Percentiles rank a stretch among this genome's conserved stretches.
Evolutionary conservation across 768 basidiomycete genomes (phyloP).

Genomic region (Dendrothele bispora): DNA sequence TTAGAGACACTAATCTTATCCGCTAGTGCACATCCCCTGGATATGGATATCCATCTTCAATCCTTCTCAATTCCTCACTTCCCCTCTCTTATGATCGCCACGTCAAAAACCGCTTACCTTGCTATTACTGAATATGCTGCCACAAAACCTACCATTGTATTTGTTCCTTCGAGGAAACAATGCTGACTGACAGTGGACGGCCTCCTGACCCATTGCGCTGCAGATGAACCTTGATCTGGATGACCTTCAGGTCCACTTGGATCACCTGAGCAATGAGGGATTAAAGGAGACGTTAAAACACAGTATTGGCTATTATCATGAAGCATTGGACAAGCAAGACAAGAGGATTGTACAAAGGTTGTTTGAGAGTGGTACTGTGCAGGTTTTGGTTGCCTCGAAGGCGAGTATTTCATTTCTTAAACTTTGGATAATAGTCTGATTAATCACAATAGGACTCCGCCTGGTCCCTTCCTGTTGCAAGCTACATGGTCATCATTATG

Average conservation of each 20-base stretch:
- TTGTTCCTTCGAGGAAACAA: constrained; percentile 91
- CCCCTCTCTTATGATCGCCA: constrained; percentile 96
- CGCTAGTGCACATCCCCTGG: constrained; percentile 82
- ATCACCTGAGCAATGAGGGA: constrained; percentile 74
- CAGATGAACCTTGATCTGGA: constrained; percentile 82
- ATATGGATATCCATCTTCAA: constrained; percentile 96
- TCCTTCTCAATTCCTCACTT: constrained; percentile 95
- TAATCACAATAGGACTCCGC: constrained; percentile 93
- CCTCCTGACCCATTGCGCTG: constrained; percentile 81
- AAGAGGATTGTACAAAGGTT: constrained; percentile 90
- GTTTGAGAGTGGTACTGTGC: constrained; percentile 92
- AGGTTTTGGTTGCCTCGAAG: constrained; percentile 91
- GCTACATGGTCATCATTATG: constrained; percentile 99
- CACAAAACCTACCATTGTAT: constrained; percentile 84
- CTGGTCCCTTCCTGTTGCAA: constrained; percentile 91
- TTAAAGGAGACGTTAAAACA: constrained; percentile 82
- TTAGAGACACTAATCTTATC: constrained; percentile 13
- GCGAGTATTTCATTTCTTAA: constrained; percentile 51
- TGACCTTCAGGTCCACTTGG: constrained; percentile 86
- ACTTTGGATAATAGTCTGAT: not conserved
- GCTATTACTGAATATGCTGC: constrained; percentile 87
- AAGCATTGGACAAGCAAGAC: constrained; percentile 89
- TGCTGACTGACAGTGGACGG: constrained; percentile 91
- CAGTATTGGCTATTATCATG: constrained; percentile 94
- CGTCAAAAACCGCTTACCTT: constrained; percentile 97